phyloP scores from a whole-genome alignment of 2,329 filamentous ascomycete species.

The Trematosphaeria pertusa region DNA sequence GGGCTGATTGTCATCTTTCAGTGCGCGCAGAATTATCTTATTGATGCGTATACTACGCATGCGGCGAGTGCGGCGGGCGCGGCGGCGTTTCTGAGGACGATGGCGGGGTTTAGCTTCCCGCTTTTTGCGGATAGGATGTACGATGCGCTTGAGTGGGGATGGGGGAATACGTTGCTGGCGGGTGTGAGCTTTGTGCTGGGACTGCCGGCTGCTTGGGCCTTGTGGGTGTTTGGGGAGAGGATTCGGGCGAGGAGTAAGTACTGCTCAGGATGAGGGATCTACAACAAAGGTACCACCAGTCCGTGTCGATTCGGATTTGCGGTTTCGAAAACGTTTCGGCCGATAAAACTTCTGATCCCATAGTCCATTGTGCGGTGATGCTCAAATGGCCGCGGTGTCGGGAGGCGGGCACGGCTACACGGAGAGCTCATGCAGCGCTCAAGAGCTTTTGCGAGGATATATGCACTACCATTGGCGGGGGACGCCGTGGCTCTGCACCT shows the following conservation, averaged over 20 bases:
- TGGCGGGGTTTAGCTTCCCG: neutral
- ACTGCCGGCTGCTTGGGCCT: neutral
- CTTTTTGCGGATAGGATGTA: neutral
- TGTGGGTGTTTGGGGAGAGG: neutral
- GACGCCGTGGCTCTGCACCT: too few species aligned
- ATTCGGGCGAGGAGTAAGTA: neutral
- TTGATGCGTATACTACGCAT: slow-evolving; percentile 50
- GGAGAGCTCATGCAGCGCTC: too few species aligned
- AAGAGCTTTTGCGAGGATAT: too few species aligned
- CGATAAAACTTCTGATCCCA: too few species aligned
- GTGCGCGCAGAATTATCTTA: slow-evolving; percentile 49
- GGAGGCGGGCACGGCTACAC: too few species aligned
- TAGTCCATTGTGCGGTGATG: too few species aligned
- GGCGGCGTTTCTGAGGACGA: neutral
- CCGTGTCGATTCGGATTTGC: neutral
- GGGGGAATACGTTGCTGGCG: neutral
- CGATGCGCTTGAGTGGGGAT: neutral
- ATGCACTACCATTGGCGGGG: too few species aligned
- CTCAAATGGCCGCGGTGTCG: too few species aligned
- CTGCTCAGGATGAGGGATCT: neutral
- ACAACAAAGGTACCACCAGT: too few species aligned
- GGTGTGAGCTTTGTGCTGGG: neutral
- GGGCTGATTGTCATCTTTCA: slow-evolving; percentile 51
- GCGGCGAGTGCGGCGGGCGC: slow-evolving; percentile 43
- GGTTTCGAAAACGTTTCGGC: too few species aligned